Evolutionary conservation across 306 rosid species (phyloP).

Genomic region (Styphnolobium japonicum): DNA sequence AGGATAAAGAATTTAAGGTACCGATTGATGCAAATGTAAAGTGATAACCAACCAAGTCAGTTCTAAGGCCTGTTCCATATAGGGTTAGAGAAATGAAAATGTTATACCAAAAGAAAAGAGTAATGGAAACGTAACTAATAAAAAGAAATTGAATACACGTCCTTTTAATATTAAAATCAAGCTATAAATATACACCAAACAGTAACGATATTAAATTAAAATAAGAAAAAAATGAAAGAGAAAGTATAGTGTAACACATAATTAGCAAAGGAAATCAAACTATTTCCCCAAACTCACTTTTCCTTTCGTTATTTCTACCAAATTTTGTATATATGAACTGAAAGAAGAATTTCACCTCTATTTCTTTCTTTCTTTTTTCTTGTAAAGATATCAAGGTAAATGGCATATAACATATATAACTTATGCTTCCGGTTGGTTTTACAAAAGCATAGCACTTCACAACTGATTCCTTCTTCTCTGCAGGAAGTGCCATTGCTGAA

Average conservation of each 20-base stretch:
- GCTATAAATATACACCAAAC: not conserved
- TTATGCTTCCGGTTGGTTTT: not conserved
- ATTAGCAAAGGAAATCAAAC: not conserved
- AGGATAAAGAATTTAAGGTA: not conserved
- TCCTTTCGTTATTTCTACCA: not conserved
- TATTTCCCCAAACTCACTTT: not conserved
- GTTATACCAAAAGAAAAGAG: no score
- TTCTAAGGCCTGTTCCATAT: not conserved
- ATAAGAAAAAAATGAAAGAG: no score
- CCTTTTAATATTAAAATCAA: not conserved
- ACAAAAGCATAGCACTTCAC: slow-evolving; percentile 4
- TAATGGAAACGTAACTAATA: not conserved
- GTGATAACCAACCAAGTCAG: not conserved
- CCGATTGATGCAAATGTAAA: not conserved
- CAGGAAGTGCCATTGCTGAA: not conserved
- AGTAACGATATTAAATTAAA: no score
- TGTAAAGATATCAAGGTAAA: not conserved
- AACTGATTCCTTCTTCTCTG: not conserved
- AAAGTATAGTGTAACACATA: no score
- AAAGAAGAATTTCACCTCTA: not conserved
- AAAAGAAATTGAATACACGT: not conserved
- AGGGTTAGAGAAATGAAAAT: not conserved
- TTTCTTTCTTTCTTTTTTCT: not conserved
- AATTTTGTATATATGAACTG: not conserved
- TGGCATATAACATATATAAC: not conserved